Base-by-base conservation (phyloP, 2,329 filamentous ascomycete species). In the Microdochium paspali region DNA sequence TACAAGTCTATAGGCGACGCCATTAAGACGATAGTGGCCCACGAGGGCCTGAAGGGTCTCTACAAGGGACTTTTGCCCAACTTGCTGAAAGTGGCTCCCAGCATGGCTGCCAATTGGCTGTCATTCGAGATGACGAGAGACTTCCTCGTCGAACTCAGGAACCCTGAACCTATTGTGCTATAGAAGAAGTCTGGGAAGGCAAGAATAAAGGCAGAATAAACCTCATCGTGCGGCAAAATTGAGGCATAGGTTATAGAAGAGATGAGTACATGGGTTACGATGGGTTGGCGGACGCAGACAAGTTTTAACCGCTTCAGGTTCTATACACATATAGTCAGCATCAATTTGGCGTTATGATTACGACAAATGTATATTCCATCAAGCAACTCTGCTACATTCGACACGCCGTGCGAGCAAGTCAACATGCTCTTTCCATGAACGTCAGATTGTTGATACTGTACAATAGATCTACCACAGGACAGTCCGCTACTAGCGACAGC, bases 1-100 rank as follows among this genome's bases (percentile, higher is more conserved):
- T 98, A 98, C 71, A 90, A 87, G 59, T 85, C 84, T 6, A 84
- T 98, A 40, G 75, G 80, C 52, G 89, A 95, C 61, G 93, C 93
- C 3, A 72, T 98, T 53, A 79, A 73, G 46, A 80, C 87, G 45
- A 98, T 98, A 58, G 66, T 95, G 47, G 68, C 77, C 44, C 82
- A 95, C 57, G 93, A 98, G 69, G 93, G 93, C 25, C 32, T 91
- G 47, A 76, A 76, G 50, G 93, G 93, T 45, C 70, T 98, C 40
- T 98, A 97, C 74, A 98, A 97, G 66, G 93, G 93, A 48, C 91
- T 98, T 55, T 81, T 90, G 15, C 93, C 93, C 0, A 98, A 98
- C 60, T 73, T 98, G 21, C 78, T 98, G 51, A 98, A 98, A 68
- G 93, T 98, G 15, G 91, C 93, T 7, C 93, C 93, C 3, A 97